Base-by-base conservation (phyloP, 192 early-diverging fungal genomes). In the Backusella sp. region DNA sequence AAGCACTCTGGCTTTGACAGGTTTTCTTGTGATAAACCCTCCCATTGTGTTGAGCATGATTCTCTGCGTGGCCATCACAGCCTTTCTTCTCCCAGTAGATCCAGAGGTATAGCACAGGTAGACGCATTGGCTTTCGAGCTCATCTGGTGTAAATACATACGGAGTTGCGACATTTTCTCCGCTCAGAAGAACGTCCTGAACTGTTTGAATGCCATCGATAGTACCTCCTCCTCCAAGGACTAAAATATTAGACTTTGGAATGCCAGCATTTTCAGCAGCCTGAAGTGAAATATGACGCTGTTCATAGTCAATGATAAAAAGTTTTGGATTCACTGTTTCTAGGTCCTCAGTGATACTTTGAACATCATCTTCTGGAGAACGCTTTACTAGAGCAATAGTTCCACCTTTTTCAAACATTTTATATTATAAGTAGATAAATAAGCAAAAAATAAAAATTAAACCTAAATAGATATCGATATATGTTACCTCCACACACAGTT, bases 101-200 rank as follows among this genome's bases (percentile, higher is more conserved):
- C 70, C 70, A 30, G 70, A 71, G 8, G 70, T 71, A 42, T 46
- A 71, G 12, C 28, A 71, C 0, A 71, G 1, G 23, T 46, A 71
- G 11, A 39, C 23, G 3, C 39, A 42, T 19, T 17, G 11, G 26
- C n/a, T 46, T 2, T 42, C 9, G 28, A 46, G 15, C 19, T 71
- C 21, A 3, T 71, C 37, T 26, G 23, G 14, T 21, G 39, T 42
- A 30, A 14, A 44, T 14, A 44, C 9, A 6, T 30, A 30, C 1
- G 70, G 70, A 4, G 19, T 46, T 30, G 70, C 44, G 3, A 71
- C 5, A 21, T 26, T 46, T 23, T 56, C 53, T 56, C 53, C 53
- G 6, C 53, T 23, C 3, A 56, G 21, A 21, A 56, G 53, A 21
- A 9, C n/a, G 23, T 26, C 53, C 9, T 56, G 53, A 56, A 56